These are phyloP conservation scores for Beauveria scarabaeidicola DNA, from an alignment of 2,329 filamentous ascomycete genomes.

Conservation along the genomic window DNA sequence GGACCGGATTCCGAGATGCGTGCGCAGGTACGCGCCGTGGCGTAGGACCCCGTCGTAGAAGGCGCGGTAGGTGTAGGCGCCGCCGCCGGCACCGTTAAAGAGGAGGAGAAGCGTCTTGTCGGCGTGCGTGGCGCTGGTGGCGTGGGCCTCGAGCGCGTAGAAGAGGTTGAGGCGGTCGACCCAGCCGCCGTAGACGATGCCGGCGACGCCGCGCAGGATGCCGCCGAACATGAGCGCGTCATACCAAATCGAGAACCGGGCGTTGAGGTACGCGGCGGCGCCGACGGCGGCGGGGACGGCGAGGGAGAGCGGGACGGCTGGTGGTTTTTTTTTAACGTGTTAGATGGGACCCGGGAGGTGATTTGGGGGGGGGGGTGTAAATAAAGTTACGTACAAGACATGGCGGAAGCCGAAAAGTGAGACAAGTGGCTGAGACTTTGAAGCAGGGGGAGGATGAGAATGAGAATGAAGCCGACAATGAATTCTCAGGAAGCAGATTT, in stretches of 20 bases:
- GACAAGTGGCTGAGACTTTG: not conserved
- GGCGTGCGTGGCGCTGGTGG: constrained; percentile 42
- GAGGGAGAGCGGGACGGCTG: constrained; percentile 42
- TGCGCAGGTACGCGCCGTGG: constrained; percentile 68
- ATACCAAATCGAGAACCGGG: constrained; percentile 56
- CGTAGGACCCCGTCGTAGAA: constrained; percentile 62
- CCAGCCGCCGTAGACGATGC: not conserved
- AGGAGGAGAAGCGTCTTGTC: constrained; percentile 51
- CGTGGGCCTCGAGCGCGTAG: constrained; percentile 63
- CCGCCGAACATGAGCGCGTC: constrained; percentile 45
- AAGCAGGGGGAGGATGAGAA: not conserved
- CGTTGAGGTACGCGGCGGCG: constrained; percentile 68
- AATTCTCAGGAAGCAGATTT: not conserved
- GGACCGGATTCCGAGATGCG: constrained; percentile 52
- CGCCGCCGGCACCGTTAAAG: constrained; percentile 51
- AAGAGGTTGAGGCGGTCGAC: constrained; percentile 61
- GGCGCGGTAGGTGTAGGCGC: constrained; percentile 61
- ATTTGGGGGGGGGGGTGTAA: not conserved
- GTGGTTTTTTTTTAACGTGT: not conserved
- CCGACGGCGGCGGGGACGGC: constrained; percentile 56
- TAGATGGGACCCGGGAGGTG: not conserved
- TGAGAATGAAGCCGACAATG: not conserved
- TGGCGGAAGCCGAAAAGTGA: not conserved
- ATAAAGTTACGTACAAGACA: not conserved
- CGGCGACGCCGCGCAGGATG: constrained; percentile 37